phyloP scores from a whole-genome alignment of 352 stramenopile genomes.

The Nothophytophthora sp. region DNA sequence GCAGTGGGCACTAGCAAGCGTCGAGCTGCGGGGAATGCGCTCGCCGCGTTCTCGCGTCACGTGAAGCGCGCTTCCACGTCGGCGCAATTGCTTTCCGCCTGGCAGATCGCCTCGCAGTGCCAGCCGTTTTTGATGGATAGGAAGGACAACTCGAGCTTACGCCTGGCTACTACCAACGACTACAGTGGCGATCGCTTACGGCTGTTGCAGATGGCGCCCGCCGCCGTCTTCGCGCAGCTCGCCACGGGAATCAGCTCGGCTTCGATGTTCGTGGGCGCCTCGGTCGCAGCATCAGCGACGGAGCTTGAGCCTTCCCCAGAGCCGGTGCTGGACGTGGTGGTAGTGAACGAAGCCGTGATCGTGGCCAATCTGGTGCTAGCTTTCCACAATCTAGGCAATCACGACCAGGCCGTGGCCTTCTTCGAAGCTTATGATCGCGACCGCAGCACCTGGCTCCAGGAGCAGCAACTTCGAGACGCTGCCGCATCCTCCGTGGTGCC shows the following conservation, averaged over 20 bases:
- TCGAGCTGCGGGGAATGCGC: slow-evolving; percentile 7
- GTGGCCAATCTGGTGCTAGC: slow-evolving; percentile 23
- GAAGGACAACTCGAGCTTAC: slow-evolving; percentile 3
- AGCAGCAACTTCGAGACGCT: slow-evolving; percentile 22
- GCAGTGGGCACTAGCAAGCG: slow-evolving; percentile 4
- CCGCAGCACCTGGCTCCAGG: slow-evolving; percentile 31
- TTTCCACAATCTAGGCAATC: slow-evolving; percentile 22
- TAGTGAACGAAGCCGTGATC: slow-evolving; percentile 33
- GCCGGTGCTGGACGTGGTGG: slow-evolving; percentile 16
- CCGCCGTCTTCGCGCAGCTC: slow-evolving; percentile 30
- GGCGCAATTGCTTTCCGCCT: slow-evolving; percentile 27
- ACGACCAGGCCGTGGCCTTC: slow-evolving; percentile 28
- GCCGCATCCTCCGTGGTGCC: slow-evolving; percentile 3
- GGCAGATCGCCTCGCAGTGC: slow-evolving; percentile 26
- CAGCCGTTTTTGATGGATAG: slow-evolving; percentile 28
- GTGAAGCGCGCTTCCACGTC: slow-evolving; percentile 8
- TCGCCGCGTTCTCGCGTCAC: slow-evolving; percentile 26
- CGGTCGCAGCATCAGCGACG: not conserved
- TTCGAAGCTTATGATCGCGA: slow-evolving; percentile 37
- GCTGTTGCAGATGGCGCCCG: slow-evolving; percentile 41
- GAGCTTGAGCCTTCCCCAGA: not conserved
- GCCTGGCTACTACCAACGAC: slow-evolving; percentile 6
- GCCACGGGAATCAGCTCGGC: slow-evolving; percentile 13
- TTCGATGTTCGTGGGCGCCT: slow-evolving; percentile 28
- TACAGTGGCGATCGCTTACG: not conserved